Conservation (phyloP, 108 stramenopile genomes). For the Conticribra guillardii region DNA sequence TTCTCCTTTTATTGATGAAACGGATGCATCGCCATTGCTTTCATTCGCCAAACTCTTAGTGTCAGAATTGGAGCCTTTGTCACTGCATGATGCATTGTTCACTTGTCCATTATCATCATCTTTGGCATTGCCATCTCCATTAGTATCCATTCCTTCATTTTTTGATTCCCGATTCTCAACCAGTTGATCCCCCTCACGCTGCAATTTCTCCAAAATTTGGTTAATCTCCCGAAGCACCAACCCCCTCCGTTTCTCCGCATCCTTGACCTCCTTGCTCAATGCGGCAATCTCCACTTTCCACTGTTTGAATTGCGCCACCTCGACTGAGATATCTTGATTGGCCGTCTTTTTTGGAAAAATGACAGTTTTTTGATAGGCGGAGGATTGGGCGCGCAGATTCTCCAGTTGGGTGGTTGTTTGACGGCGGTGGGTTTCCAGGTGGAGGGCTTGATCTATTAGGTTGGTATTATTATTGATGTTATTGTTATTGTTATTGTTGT, state of each 20-base stretch:
- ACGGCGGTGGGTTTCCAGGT: slow-evolving; percentile 89
- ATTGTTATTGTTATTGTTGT: background rate
- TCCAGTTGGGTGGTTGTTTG: slow-evolving; percentile 67
- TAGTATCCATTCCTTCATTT: background rate
- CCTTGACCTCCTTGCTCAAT: slow-evolving; percentile 32
- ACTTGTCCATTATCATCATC: background rate
- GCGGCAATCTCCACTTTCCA: slow-evolving; percentile 35
- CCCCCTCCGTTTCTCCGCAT: slow-evolving; percentile 22
- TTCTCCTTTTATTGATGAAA: background rate
- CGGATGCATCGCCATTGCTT: background rate
- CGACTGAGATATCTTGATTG: slow-evolving; percentile 24
- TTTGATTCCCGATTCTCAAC: background rate
- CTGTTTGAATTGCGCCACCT: slow-evolving; percentile 31
- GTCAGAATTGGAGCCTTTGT: background rate
- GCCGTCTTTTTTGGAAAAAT: slow-evolving; percentile 74
- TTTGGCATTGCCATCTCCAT: background rate
- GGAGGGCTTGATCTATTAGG: slow-evolving; percentile 88
- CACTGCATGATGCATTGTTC: background rate
- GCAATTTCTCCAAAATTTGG: slow-evolving; percentile 9
- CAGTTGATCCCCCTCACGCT: background rate
- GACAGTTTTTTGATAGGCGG: slow-evolving; percentile 85
- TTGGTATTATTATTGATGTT: slow-evolving; percentile 17
- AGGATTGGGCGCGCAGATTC: slow-evolving; percentile 76
- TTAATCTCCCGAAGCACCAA: slow-evolving; percentile 19
- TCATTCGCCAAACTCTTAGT: background rate